A percentile compares a stretch with the other conserved stretches of the same genome.
Evolutionary conservation across 2,329 filamentous ascomycete genomes (phyloP).

Genomic region (Nothophoma quercina): DNA sequence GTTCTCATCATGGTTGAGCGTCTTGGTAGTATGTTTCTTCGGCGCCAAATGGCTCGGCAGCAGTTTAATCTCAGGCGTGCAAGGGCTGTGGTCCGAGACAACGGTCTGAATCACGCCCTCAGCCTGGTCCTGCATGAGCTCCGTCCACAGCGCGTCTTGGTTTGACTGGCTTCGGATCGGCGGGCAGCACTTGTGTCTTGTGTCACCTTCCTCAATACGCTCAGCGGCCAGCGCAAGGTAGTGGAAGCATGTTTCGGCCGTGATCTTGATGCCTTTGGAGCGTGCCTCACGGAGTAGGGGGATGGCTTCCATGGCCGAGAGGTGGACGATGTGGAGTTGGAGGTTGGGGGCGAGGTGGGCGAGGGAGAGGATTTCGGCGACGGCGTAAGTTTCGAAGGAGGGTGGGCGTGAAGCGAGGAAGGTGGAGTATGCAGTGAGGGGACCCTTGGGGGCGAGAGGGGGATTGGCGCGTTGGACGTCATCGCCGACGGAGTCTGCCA

Average conservation of each 20-base stretch:
- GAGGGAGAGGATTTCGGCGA: constrained; percentile 84
- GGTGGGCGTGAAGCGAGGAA: constrained; percentile 92
- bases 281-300: constrained; percentile 80
- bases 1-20: constrained; percentile 45
- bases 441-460: constrained; percentile 73
- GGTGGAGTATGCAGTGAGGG: constrained; percentile 80
- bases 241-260: constrained; percentile 95
- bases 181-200: constrained; percentile 92
- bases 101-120: constrained; percentile 89
- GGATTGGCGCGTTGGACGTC: constrained; percentile 74
- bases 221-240: constrained; percentile 88
- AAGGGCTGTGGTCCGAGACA: constrained; percentile 95
- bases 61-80: constrained; percentile 92
- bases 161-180: constrained; percentile 84
- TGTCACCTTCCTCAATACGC: constrained; percentile 83
- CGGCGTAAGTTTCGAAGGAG: constrained; percentile 88
- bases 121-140: constrained; percentile 62
- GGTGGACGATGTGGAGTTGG: constrained; percentile 90
- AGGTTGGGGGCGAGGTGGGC: constrained; percentile 81
- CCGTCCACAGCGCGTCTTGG: constrained; percentile 86
- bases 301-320: constrained; percentile 88
- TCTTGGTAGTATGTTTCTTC: constrained; percentile 44
- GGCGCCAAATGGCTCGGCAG: constrained; percentile 75
- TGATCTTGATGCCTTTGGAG: constrained; percentile 78
- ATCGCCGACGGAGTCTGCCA: constrained; percentile 79